These are phyloP conservation scores for Leptographium flavum DNA, from an alignment of 2,329 filamentous ascomycete genomes.

Conservation along the genomic window DNA sequence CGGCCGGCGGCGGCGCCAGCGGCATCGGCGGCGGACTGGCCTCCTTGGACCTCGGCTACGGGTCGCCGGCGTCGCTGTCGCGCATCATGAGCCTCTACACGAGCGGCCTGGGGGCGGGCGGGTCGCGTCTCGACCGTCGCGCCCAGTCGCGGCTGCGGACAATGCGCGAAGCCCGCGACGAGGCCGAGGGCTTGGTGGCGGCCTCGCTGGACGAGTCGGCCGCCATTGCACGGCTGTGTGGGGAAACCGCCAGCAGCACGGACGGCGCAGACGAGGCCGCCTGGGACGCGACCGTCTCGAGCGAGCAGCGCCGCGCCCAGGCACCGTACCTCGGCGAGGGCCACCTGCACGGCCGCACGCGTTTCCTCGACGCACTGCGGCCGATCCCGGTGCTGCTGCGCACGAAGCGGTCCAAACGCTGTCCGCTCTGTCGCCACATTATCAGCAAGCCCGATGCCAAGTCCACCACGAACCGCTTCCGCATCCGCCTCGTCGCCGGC, in stretches of 20 bases:
- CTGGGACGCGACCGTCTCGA: constrained; percentile 47
- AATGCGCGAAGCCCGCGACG: constrained; percentile 66
- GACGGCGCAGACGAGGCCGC: constrained; percentile 2
- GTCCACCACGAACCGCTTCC: constrained; percentile 75
- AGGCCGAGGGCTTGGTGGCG: constrained; percentile 57
- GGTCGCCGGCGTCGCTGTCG: constrained; percentile 67
- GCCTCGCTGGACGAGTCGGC: constrained; percentile 46
- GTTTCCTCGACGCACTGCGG: constrained; percentile 60
- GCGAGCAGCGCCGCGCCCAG: constrained; percentile 33
- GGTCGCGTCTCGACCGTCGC: constrained; percentile 46
- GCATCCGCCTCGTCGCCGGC: constrained; percentile 78
- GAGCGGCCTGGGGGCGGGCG: constrained; percentile 12
- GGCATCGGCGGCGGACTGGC: too few species aligned
- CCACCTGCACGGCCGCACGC: constrained; percentile 32
- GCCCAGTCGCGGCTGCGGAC: constrained; percentile 51
- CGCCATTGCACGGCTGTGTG: constrained; percentile 44
- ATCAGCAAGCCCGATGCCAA: constrained; percentile 90
- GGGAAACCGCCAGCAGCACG: constrained; percentile 1
- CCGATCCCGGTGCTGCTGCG: constrained; percentile 72
- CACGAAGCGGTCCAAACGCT: constrained; percentile 89
- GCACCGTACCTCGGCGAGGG: constrained; percentile 22
- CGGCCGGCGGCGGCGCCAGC: constrained; percentile 31
- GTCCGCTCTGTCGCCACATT: constrained; percentile 84
- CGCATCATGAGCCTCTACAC: constrained; percentile 90
- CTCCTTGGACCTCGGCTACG: constrained; percentile 37